Base-by-base conservation (phyloP, 257 asterid species). In the Verbascum thapsus region DNA sequence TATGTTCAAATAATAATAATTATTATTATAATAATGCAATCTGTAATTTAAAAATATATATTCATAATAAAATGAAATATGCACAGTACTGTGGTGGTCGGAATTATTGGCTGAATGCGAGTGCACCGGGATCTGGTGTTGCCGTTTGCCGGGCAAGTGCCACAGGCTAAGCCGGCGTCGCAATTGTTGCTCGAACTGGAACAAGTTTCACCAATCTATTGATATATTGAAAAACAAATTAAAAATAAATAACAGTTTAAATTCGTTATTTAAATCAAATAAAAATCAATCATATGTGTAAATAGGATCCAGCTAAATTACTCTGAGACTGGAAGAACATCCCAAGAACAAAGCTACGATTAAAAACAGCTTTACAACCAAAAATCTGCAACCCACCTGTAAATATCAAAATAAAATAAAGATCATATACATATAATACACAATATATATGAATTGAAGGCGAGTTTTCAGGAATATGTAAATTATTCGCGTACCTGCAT, bases 51-150 rank as follows among this genome's bases (percentile, higher is more conserved):
- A 16, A 7, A 7, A 8, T 20, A 51, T 26, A 32, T 7, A 7
- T 13, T 3, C 8, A 26, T 9, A 11, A 3, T 0, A 34, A 4
- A 16, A 26, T 2, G 32, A 15, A 1, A 17, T 6, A 7, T 6
- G 39, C 44, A 45, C 48, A 37, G n/a, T 55, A 83, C 98, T 83
- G 70, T 85, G 4, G 91, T 39, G 3, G 85, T 64, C 11, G 98
- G 95, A 69, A 58, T 76, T 8, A 80, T 47, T 42, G 98, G 98
- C 48, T 72, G 95, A 32, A 53, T 43, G 58, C 95, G 95, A 5
- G 73, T 70, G 73, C 98, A 90, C 63, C 96, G 79, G 37, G 91
- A 82, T 20, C 98, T 81, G 51, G 94, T 85, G 66, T 90, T 88
- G 55, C 94, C 91, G 55, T 77, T 82, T 18, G 84, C 84, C 13